Percentiles rank a stretch among this genome's conserved stretches.
These are phyloP conservation scores for Coniochaeta ligniaria DNA, from an alignment of 2,329 filamentous ascomycete genomes.

Conservation along the genomic window DNA sequence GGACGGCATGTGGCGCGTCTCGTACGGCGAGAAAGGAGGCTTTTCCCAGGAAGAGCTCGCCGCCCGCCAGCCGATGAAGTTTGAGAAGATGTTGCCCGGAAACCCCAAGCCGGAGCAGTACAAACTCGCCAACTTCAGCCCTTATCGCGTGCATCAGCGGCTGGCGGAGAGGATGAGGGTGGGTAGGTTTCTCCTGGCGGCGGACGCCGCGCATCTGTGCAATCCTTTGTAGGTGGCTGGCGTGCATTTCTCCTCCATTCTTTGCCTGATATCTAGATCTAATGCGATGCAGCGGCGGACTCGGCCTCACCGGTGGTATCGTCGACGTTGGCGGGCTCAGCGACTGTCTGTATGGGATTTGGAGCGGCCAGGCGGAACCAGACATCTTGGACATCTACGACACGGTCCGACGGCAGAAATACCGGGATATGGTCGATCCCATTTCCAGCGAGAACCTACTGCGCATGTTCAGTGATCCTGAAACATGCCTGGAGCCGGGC, in stretches of 20 bases:
- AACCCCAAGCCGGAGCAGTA: conserved; percentile 20
- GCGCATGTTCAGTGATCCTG: conserved; percentile 6
- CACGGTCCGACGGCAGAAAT: conserved; percentile 29
- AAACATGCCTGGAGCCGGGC: neutral
- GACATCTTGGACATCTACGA: conserved; percentile 32
- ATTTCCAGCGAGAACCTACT: conserved; percentile 10
- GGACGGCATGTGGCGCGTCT: conserved; percentile 43
- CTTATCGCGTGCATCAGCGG: neutral
- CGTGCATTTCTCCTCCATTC: neutral
- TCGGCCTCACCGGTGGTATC: conserved; percentile 40
- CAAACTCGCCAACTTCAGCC: neutral
- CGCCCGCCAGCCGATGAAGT: conserved; percentile 34
- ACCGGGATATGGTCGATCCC: conserved; percentile 8
- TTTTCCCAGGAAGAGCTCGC: conserved; percentile 34
- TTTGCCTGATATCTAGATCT: neutral
- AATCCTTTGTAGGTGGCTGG: neutral
- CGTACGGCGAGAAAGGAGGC: conserved; percentile 36
- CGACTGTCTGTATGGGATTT: conserved; percentile 35
- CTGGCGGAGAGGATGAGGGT: neutral
- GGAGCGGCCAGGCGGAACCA: conserved; percentile 26
- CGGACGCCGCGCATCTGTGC: neutral
- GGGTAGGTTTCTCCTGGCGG: neutral
- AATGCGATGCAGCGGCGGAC: conserved; percentile 24
- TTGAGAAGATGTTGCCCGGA: conserved; percentile 36
- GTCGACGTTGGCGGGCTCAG: conserved; percentile 38